Base-by-base conservation (phyloP, 2,329 filamentous ascomycete genomes). In the Phialemoniopsis sp. region DNA sequence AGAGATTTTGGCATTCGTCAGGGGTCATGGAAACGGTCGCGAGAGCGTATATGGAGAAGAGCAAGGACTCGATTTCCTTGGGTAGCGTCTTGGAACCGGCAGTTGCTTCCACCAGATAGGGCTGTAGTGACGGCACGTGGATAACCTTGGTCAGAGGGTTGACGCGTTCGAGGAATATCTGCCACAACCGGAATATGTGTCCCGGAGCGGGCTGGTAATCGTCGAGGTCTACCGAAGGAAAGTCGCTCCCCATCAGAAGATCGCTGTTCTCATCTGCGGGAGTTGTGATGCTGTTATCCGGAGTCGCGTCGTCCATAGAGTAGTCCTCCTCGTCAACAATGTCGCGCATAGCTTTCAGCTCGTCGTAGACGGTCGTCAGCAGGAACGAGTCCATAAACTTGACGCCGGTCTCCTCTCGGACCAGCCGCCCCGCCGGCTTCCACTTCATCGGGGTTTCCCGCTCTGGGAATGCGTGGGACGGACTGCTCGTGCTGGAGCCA, bases 141-240 rank as follows among this genome's bases (percentile, higher is more conserved):
- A 88, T 79, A 34, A 78, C 63, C 55, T 89, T 90, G 48, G 80
- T 78, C 34, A 89, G 57, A 0, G 86, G 85, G 50, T 90, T 85
- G 40, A 90, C 80, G 44, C 87, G 81, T 36, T 87, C 80, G 6
- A 89, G 64, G 47, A 83, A 89, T 8, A 79, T 67, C 55, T 89
- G 82, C 87, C 87, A 91, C 5, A 91, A 69, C 37, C 73, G 72
- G 51, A 87, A 81, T 18, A 86, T 76, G 28, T 87, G 78, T 12
- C 78, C 71, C 0, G 80, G 74, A 5, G 78, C 67, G 0, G 87
- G 86, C 48, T 85, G 81, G 54, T 85, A 62, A 13, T 72, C 67
- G 38, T 73, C 67, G 13, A 66, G 49, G 33, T 58, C 66, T 17
- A 58, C 53, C 6, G 59, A 54, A 2, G 55, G 53, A 2, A 62